Evolutionary conservation across 768 basidiomycete genomes (phyloP), one percentile per base, ranked within the genome.

Genomic region (Candolleomyces efflorescens): DNA sequence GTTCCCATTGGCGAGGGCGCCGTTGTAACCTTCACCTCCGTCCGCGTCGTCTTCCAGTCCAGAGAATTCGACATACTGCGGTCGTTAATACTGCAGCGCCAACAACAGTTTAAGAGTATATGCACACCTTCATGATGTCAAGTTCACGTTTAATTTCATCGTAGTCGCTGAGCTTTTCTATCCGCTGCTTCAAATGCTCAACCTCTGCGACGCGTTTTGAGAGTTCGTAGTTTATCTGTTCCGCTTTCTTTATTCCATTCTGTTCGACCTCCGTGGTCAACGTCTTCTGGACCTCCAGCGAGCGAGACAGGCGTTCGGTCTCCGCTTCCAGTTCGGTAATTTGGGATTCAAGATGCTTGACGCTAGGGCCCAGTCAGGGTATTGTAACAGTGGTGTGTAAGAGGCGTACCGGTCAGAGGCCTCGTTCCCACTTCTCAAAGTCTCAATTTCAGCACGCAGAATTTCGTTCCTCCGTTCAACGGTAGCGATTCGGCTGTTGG

Each of bases 141-240:
- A 99, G 80, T 69, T 99, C 97, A 24, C 97, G 87, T 75, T 98
- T 98, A 67, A 98, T 86, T 74, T 98, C 95, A 65, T 98, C 96
- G 65, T 99, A 98, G 70, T 99, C 94, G 15, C 70, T 70, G 60
- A 88, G 91, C 62, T 83, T 83, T 64, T 83, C 85, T 38, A 98
- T 73, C 62, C 85, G 86, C 36, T 75, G 72, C 67, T 82, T 86
- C 2, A 95, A 76, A 49, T 79, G 79, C 15, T 89, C 87, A 4
- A 88, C 75, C 71, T 97, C 94, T 2, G 69, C 68, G 43, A 80
- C 84, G 78, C 76, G 79, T 68, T 79, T 81, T 67, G 82, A 69
- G 44, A 87, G 68, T 46, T 89, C 87, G 64, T 80, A 83, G 10
- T 75, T 68, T 15, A 82, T 64, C 48, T 90, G 89, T 38, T 90